Percentiles rank a stretch among this genome's conserved stretches.
Conservation (phyloP, 257 asterid genomes). For the Nicotiana paniculata region DNA sequence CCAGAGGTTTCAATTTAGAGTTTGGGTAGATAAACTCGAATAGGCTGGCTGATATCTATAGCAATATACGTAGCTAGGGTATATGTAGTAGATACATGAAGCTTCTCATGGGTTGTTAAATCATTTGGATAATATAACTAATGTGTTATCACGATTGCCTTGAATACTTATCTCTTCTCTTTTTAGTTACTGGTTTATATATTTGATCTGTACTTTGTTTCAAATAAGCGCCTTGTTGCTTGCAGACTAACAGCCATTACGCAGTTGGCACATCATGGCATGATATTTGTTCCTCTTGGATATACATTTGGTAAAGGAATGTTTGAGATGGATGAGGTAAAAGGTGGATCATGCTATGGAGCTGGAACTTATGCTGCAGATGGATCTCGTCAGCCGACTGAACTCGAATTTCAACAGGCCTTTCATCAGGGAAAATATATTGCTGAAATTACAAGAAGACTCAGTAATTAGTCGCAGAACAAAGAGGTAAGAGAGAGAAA, state of each 20-base stretch:
- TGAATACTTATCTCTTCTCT: background rate
- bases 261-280: constrained; percentile 87
- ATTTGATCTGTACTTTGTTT: background rate
- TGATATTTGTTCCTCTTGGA: constrained; percentile 79
- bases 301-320: constrained; percentile 73
- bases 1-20: background rate
- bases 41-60: too few relatives aligned
- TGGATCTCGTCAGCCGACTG: constrained; percentile 71
- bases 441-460: constrained; percentile 62
- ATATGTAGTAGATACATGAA: background rate
- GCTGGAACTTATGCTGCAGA: constrained; percentile 88
- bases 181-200: background rate
- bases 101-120: background rate
- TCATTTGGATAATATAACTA: too few relatives aligned
- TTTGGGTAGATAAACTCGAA: background rate
- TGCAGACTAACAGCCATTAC: constrained; percentile 77
- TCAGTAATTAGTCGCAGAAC: constrained; percentile 10
- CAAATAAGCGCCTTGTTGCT: background rate
- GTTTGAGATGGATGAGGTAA: constrained; percentile 79
- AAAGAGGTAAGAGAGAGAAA: background rate
- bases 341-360: constrained; percentile 84
- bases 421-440: constrained; percentile 78
- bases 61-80: too few relatives aligned
- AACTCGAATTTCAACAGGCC: constrained; percentile 76
- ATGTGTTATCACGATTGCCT: background rate